These are phyloP conservation scores for Coniochaeta sp. DNA, from an alignment of 2,329 filamentous ascomycete genomes.

Conservation along the genomic window DNA sequence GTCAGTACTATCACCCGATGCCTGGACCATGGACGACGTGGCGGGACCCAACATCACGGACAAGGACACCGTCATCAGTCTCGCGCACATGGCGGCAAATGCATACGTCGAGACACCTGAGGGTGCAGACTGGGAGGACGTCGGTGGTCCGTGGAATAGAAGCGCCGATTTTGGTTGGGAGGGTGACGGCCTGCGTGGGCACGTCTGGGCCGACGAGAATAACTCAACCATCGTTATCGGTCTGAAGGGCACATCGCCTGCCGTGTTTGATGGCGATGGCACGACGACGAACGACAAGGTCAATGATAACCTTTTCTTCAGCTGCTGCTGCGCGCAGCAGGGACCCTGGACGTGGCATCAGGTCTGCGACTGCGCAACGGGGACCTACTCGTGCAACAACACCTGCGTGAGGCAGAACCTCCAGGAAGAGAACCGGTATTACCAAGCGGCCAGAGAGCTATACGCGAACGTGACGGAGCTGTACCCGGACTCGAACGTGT, in stretches of 20 bases:
- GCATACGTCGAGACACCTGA: constrained; percentile 74
- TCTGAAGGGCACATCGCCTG: constrained; percentile 82
- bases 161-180: constrained; percentile 92
- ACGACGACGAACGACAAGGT: constrained; percentile 96
- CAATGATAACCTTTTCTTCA: constrained; percentile 97
- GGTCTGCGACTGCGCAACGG: constrained; percentile 86
- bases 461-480: constrained; percentile 88
- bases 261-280: constrained; percentile 92
- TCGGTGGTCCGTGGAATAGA: constrained; percentile 73
- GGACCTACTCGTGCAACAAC: constrained; percentile 84
- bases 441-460: constrained; percentile 78
- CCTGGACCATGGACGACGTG: constrained; percentile 79
- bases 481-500: constrained; percentile 78
- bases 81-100: constrained; percentile 84
- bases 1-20: constrained; percentile 60
- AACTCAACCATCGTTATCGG: constrained; percentile 89
- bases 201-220: constrained; percentile 80
- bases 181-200: constrained; percentile 78
- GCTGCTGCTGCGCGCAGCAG: constrained; percentile 93
- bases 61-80: constrained; percentile 72
- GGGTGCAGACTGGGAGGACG: constrained; percentile 75
- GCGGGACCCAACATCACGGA: constrained; percentile 76
- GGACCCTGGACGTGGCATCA: constrained; percentile 85
- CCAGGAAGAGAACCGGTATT: constrained; percentile 81
- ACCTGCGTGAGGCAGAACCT: constrained; percentile 77